A percentile compares a stretch with the other conserved stretches of the same genome.
Conservation (phyloP, 129 eudicot species). For the Logfia minima region DNA sequence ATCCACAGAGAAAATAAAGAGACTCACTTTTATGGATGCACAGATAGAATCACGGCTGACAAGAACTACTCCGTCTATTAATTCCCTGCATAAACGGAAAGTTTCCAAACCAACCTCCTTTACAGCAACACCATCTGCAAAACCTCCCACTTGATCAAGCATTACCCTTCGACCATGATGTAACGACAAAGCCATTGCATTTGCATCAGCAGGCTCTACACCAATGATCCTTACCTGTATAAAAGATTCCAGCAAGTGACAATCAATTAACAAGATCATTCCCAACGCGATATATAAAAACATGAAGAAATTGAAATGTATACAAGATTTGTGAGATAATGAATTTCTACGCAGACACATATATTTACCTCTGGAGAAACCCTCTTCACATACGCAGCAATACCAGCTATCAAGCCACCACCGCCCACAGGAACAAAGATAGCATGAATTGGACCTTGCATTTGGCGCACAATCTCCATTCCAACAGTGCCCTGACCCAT, state of each 20-base stretch:
- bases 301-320: not conserved
- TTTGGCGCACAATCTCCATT: slow-evolving; percentile 89
- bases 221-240: slow-evolving; percentile 87
- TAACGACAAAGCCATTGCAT: slow-evolving; percentile 96
- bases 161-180: slow-evolving; percentile 75
- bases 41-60: slow-evolving; percentile 99
- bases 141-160: slow-evolving; percentile 96
- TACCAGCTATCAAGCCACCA: slow-evolving; percentile 97
- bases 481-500: slow-evolving; percentile 96
- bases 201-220: slow-evolving; percentile 96
- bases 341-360: not conserved
- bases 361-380: slow-evolving; percentile 72
- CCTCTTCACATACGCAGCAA: slow-evolving; percentile 92
- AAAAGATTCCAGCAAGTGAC: slow-evolving; percentile 3
- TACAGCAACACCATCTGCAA: slow-evolving; percentile 99
- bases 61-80: slow-evolving; percentile 94
- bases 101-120: slow-evolving; percentile 91
- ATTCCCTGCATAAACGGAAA: slow-evolving; percentile 75
- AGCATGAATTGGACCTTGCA: slow-evolving; percentile 85
- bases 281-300: slow-evolving; percentile 4
- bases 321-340: not conserved
- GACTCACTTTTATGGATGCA: slow-evolving; percentile 90
- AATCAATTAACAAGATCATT: slow-evolving; percentile 21
- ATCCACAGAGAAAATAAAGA: slow-evolving; percentile 20
- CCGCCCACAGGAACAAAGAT: slow-evolving; percentile 98